phyloP scores from a whole-genome alignment of 2,329 filamentous ascomycete species.

The Allantophomopsis lycopodina region DNA sequence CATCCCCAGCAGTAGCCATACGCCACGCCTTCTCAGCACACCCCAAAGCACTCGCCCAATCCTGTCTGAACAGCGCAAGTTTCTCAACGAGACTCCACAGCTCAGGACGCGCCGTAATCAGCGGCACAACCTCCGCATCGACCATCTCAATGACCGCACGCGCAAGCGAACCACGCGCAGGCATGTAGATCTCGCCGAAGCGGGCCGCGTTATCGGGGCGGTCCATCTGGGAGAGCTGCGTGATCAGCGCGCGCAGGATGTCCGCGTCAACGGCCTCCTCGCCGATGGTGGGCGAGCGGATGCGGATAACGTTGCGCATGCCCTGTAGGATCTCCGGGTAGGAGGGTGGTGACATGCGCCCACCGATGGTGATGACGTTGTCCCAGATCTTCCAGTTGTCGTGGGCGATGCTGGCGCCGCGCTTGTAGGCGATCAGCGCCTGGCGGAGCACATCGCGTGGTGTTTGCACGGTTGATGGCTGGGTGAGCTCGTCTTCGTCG shows the following conservation, averaged over 20 bases:
- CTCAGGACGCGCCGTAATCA: slow-evolving; percentile 68
- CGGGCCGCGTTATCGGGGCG: slow-evolving; percentile 22
- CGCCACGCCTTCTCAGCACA: slow-evolving; percentile 88
- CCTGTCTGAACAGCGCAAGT: slow-evolving; percentile 59
- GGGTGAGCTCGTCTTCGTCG: slow-evolving; percentile 14
- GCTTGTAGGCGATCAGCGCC: slow-evolving; percentile 73
- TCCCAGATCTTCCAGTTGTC: slow-evolving; percentile 93
- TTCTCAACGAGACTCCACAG: slow-evolving; percentile 67
- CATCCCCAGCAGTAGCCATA: slow-evolving; percentile 37
- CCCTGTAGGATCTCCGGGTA: slow-evolving; percentile 65
- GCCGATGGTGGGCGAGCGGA: slow-evolving; percentile 50
- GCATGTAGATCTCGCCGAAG: slow-evolving; percentile 20
- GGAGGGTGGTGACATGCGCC: slow-evolving; percentile 62
- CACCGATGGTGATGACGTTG: slow-evolving; percentile 80
- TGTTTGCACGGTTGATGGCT: slow-evolving; percentile 7
- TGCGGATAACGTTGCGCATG: slow-evolving; percentile 59
- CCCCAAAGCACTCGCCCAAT: slow-evolving; percentile 60
- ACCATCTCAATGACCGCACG: slow-evolving; percentile 57
- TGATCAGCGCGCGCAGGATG: slow-evolving; percentile 58
- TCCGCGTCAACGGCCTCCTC: slow-evolving; percentile 69
- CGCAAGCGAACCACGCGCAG: slow-evolving; percentile 43
- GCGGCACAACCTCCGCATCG: slow-evolving; percentile 60
- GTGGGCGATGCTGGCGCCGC: slow-evolving; percentile 69
- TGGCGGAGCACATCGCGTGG: slow-evolving; percentile 45
- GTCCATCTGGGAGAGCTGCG: slow-evolving; percentile 45